A percentile compares a stretch with the other conserved stretches of the same genome.
Conservation (phyloP, 768 basidiomycete genomes). For the Mycena floridula region DNA sequence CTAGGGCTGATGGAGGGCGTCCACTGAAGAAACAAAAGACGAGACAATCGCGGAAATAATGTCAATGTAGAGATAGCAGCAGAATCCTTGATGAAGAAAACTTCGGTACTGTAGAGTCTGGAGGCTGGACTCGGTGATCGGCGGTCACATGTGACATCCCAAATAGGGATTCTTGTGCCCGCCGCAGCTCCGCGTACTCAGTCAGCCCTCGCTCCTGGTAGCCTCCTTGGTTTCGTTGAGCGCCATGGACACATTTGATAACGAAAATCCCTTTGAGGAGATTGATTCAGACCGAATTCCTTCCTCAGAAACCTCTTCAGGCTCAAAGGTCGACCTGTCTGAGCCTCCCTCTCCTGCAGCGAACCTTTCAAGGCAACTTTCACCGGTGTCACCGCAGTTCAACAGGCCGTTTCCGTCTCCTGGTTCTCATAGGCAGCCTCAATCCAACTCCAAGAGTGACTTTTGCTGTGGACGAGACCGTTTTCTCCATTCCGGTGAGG, state of each 20-base stretch:
- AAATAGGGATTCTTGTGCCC: no score
- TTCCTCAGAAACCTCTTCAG: slow-evolving; percentile 48
- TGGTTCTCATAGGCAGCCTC: slow-evolving; percentile 47
- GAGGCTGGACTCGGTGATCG: no score
- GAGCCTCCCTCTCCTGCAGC: slow-evolving; percentile 55
- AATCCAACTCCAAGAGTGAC: slow-evolving; percentile 60
- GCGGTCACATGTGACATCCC: no score
- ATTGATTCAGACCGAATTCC: slow-evolving; percentile 34
- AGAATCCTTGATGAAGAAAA: no score
- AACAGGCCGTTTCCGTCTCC: slow-evolving; percentile 50
- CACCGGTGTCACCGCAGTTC: slow-evolving; percentile 36
- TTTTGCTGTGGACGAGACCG: slow-evolving; percentile 75
- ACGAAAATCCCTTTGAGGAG: slow-evolving; percentile 63
- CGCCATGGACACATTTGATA: slow-evolving; percentile 51
- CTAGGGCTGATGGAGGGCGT: no score
- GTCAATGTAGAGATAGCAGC: no score
- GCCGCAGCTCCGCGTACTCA: no score
- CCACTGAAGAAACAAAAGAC: no score
- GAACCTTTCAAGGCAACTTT: slow-evolving; percentile 36
- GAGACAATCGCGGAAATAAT: no score
- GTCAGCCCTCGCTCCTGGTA: no score
- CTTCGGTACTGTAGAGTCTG: no score
- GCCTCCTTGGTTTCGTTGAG: no score
- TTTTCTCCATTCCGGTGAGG: slow-evolving; percentile 77
- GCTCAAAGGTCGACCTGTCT: slow-evolving; percentile 47